Percentiles rank a stretch among this genome's conserved stretches.
phyloP scores from a whole-genome alignment of 2,329 filamentous ascomycete species.

The Sordariomycetes sp. region DNA sequence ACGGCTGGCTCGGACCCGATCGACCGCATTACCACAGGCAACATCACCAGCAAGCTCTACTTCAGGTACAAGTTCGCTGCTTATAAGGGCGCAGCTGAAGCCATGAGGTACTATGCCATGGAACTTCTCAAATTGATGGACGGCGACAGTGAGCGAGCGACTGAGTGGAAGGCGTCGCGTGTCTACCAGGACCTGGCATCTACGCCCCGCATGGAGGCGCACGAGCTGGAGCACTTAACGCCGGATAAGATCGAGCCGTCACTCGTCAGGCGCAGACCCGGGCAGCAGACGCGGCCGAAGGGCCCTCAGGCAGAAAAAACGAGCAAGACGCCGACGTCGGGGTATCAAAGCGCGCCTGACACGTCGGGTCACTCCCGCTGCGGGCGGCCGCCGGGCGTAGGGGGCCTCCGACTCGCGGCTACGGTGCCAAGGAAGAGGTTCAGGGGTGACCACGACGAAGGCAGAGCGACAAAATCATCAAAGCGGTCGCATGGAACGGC shows the following conservation, averaged over 20 bases:
- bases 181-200: neutral
- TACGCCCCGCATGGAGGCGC: neutral
- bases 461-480: conserved; percentile 17
- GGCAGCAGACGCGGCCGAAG: neutral
- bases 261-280: neutral
- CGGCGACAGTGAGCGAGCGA: neutral
- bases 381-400: neutral
- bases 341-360: neutral
- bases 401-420: neutral
- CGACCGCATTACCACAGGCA: conserved; percentile 10
- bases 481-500: conserved; percentile 17
- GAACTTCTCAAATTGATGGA: conserved; percentile 1
- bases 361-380: neutral
- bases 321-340: neutral
- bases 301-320: neutral
- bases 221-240: neutral
- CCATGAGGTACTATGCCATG: neutral
- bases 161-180: neutral
- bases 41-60: conserved; percentile 17
- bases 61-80: conserved; percentile 17
- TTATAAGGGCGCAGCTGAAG: conserved; percentile 6
- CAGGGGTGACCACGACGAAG: neutral
- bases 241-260: neutral
- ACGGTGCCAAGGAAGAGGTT: conserved; percentile 1
- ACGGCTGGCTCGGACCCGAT: conserved; percentile 8